Base-by-base conservation (phyloP, 2,329 filamentous ascomycete species). In the Epichloe sibirici region DNA sequence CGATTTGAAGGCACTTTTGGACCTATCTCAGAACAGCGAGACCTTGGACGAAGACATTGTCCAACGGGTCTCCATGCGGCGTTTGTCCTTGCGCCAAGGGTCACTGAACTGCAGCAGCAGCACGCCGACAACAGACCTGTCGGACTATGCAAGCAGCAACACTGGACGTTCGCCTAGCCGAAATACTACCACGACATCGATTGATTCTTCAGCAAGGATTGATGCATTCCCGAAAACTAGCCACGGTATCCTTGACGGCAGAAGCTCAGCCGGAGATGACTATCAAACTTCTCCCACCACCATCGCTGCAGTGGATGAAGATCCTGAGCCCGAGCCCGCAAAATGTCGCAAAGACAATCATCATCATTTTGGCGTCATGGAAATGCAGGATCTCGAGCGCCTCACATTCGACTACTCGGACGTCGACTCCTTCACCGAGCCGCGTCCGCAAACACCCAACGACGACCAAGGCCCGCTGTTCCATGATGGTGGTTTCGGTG, bases 121-220 rank as follows among this genome's bases (percentile, higher is more conserved):
- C 8, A 71, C 71, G 3, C 69, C 66, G 12, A 69, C 68, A 2
- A 62, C 65, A 13, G 56, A 56, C 8, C 31, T 51, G 2, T 72
- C 71, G 4, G 71, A 68, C 48, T 58, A 63, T 25, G 69, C 69
- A 51, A 74, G 71, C 13, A 71, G 69, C 45, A 62, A 63, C 4
- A 69, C 68, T n/a, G 60, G 55, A 3, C 63, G 70, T 2, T 69
- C 71, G 1, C 65, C 65, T 31, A 75, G 73, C 2, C 67, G 65
- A 25, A 70, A 74, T 51, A 75, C 74, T 0, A 66, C 69, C 8
- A 69, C 67, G 31, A 76, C 73, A 0, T 75, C 73, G 0, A 60
- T 76, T 42, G 72, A 75, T 55, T 52, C 50, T 8, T 45, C 51
- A 8, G 21, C 37, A 15, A 49, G 38, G 13, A 5, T 25, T 17